These are phyloP conservation scores for Penicillium polonicum DNA, from an alignment of 2,329 filamentous ascomycete species.

Conservation along the genomic window DNA sequence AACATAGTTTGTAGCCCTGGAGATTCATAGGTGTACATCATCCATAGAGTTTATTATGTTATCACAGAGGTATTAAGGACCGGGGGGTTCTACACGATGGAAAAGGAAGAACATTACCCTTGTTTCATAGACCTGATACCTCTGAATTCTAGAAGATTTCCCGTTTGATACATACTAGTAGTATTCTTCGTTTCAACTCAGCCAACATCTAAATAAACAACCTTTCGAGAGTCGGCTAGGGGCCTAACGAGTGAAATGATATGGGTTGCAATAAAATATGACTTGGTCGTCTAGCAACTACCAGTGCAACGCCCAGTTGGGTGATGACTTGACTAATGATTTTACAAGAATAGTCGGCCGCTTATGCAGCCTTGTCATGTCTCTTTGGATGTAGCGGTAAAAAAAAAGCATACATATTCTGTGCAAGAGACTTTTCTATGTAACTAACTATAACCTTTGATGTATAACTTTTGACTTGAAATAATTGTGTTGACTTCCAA, in stretches of 20 bases:
- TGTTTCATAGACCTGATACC: background rate
- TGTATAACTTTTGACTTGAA: background rate
- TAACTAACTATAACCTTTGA: no score
- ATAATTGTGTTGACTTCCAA: background rate
- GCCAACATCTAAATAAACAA: background rate
- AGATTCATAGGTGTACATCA: no score
- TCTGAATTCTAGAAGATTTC: background rate
- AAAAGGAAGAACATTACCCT: background rate
- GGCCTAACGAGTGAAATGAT: background rate
- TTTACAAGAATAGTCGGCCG: background rate
- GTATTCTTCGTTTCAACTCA: background rate
- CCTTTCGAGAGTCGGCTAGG: background rate
- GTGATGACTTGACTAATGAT: background rate
- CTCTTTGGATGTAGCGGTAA: no score
- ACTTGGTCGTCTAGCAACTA: background rate
- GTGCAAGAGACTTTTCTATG: no score
- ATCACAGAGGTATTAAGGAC: background rate
- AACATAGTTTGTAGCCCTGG: background rate
- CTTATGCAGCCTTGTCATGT: no score
- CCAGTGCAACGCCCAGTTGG: background rate
- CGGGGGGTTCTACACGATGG: no score
- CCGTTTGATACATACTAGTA: background rate
- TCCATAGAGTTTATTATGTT: no score
- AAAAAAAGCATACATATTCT: no score
- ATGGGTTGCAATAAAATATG: background rate